phyloP scores from a whole-genome alignment of 208 protist species.

The Acanthamoeba triangularis region DNA sequence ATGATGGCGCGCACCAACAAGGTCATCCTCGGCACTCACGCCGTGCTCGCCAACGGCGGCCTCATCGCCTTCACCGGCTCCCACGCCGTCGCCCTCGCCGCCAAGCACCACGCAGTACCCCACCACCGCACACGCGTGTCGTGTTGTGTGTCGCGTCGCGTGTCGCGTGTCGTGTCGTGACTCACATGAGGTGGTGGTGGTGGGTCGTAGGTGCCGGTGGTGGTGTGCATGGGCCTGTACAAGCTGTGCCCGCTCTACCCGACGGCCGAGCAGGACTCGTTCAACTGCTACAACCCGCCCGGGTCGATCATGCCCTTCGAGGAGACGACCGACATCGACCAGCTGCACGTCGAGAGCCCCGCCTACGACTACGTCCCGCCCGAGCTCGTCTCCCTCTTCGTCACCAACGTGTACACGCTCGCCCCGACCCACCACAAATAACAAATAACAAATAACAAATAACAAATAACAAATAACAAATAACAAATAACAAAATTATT shows the following conservation, averaged over 20 bases:
- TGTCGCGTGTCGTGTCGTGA: too few relatives aligned
- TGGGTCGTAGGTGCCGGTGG: conserved; percentile 93
- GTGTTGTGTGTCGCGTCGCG: neutral
- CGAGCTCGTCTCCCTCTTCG: conserved; percentile 97
- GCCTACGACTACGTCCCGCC: conserved; percentile 98
- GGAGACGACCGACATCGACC: conserved; percentile 49
- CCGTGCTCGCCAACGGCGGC: conserved; percentile 98
- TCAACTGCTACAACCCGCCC: conserved; percentile 88
- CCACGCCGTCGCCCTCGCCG: conserved; percentile 96
- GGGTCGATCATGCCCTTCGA: conserved; percentile 24
- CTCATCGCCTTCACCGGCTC: conserved; percentile 96
- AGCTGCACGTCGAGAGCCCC: conserved; percentile 94
- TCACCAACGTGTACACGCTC: conserved; percentile 94
- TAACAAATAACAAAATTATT: neutral
- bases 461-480: neutral
- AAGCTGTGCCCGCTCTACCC: conserved; percentile 98
- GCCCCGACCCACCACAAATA: neutral
- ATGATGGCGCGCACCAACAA: conserved; percentile 99
- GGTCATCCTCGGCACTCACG: conserved; percentile 96
- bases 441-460: neutral
- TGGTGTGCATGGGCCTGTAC: conserved; percentile 97
- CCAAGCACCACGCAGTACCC: conserved; percentile 92
- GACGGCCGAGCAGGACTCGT: conserved; percentile 93
- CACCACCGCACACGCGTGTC: neutral
- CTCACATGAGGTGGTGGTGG: neutral